Evolutionary conservation across 768 basidiomycete species (phyloP), one percentile per base, ranked within the genome.

Genomic region (Macrolepiota dolichaula): DNA sequence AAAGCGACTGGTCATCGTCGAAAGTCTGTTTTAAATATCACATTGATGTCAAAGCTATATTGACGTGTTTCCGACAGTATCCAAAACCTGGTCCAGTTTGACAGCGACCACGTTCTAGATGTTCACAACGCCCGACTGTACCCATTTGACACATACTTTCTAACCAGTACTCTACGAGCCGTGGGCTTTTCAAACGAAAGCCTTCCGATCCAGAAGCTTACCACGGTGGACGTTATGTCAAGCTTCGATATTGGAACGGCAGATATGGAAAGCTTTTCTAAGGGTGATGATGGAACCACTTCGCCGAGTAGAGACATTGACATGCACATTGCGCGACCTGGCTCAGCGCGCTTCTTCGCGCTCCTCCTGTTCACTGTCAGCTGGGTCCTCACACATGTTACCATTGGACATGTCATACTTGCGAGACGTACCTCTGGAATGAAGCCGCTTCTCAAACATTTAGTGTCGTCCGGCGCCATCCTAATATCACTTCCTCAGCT

Each of bases 381-480:
- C 64, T 86, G 85, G 85, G 71, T 84, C 68, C 71, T 86, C 27
- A 73, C 83, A n/a, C 84, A 85, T 67, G 70, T 82, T 38, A 77
- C 77, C 11, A 64, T 84, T 36, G 81, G 78, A 0, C 75, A 79
- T 64, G 77, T 80, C 22, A 62, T 80, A 1, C 67, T 85, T 35
- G 79, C 78, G 12, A 74, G 77, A 62, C 72, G 71, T 47, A 62
- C 73, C 32, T 58, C 65, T 25, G 73, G 73, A 7, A 60, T 69
- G 7, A 71, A 69, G 38, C 59, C 71, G 19, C 64, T 78, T 24
- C 56, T 77, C 36, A 77, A 75, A 49, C 74, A 80, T 59, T 66
- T 82, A 5, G 63, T 76, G 1, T 76, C 74, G 6, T 72, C 71
- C 40, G 74, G 77, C 53, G 75, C 74, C 11, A 78, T 79, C 38